Evolutionary conservation across 331 rosid genomes (phyloP).

Genomic region (Phaseolus coccineus): DNA sequence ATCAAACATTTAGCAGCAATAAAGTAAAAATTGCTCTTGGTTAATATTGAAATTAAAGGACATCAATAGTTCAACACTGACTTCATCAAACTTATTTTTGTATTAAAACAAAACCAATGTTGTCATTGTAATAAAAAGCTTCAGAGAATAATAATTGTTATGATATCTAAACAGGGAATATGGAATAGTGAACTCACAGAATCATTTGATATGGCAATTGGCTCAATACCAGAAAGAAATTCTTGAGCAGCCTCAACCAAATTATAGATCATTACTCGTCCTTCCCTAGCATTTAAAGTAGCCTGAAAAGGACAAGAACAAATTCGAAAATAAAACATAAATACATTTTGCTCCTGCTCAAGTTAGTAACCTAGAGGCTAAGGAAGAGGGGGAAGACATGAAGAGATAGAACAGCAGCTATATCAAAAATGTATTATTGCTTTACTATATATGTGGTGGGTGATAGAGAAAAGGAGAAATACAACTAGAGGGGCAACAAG

Average conservation of each 20-base stretch:
- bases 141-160: neutral
- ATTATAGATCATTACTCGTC: conserved; percentile 92
- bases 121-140: conserved; percentile 3
- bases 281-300: conserved; percentile 86
- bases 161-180: conserved; percentile 24
- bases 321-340: conserved; percentile 2
- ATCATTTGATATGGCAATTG: conserved; percentile 61
- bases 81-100: conserved; percentile 30
- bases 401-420: conserved; percentile 2
- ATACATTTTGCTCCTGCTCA: conserved; percentile 28
- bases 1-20: conserved; percentile 34
- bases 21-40: conserved; percentile 17
- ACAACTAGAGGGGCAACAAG: neutral
- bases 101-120: conserved; percentile 16
- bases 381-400: conserved; percentile 3
- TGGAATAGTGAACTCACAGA: conserved; percentile 56
- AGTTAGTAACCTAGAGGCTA: conserved; percentile 28
- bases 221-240: conserved; percentile 83
- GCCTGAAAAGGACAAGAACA: conserved; percentile 64
- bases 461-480: neutral
- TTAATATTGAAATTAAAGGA: conserved; percentile 31
- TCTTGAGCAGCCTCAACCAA: conserved; percentile 99
- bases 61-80: conserved; percentile 17
- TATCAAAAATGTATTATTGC: neutral
- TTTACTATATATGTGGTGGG: neutral